Base-by-base conservation (phyloP, 495 filamentous ascomycete genomes). In the Penicillium ochrochloron region DNA sequence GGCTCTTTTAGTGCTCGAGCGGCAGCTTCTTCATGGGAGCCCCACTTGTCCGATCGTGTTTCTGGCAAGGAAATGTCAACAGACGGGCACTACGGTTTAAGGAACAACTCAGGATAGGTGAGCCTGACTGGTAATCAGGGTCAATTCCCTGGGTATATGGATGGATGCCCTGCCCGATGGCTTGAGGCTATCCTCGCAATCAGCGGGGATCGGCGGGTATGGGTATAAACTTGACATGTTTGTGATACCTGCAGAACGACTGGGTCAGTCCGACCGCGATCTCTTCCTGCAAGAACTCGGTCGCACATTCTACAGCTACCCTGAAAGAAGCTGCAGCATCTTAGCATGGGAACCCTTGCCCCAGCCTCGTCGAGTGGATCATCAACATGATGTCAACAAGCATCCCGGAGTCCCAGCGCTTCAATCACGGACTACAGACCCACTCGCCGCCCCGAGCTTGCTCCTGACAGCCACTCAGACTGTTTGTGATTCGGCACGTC, bases 301-400 rank as follows among this genome's bases (percentile, higher is more conserved):
- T n/a, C 31, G 15, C 31, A 21, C 31, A 37, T 9, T 56, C 53
- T 31, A n/a, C 29, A 4, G 12, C 10, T 31, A 41, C 53, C n/a
- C 5, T 52, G 12, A 9, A 52, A 23, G 17, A 34, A 34, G 33
- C 53, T 56, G 31, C 31, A 23, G 2, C 25, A 27, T 27, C 25
- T 2, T 27, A 27, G 25, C 52, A 59, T 42, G 52, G 29, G 59
- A 27, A 21, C 57, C 57, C 44, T 50, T 42, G 19, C 62, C 57
- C 21, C 35, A 56, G 53, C 53, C 53, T 23, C 53, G 31, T 37
- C 29, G 8, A 34, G n/a, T 55, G 56, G 57, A 46, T 50, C 63
- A 65, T 64, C 60, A 60, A 63, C 37, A 64, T 67, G 60, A 67
- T 67, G 65, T 67, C 65, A 67, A 63, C 23, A 21, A 9, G 31